These are phyloP conservation scores for Debaryomyces subglobosus DNA, from an alignment of 1,139 yeast species.

Conservation along the genomic window DNA sequence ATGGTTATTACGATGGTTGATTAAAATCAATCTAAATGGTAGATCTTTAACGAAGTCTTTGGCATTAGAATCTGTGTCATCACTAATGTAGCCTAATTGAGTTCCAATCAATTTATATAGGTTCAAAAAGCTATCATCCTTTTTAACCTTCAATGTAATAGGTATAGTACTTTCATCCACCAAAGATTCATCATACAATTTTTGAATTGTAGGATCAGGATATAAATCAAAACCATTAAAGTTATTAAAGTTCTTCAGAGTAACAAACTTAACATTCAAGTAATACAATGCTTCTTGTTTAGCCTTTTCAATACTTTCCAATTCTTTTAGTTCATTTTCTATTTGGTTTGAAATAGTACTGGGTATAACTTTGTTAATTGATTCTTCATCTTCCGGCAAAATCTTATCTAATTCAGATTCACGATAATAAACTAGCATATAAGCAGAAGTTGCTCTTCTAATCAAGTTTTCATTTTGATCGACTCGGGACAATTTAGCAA, in stretches of 20 bases:
- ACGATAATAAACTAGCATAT: slow-evolving; percentile 92
- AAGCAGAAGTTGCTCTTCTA: slow-evolving; percentile 89
- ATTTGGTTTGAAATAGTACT: slow-evolving; percentile 68
- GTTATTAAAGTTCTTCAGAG: slow-evolving; percentile 52
- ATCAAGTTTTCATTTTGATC: slow-evolving; percentile 67
- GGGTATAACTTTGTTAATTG: slow-evolving; percentile 56
- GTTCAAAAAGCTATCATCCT: slow-evolving; percentile 55
- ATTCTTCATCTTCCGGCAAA: slow-evolving; percentile 56
- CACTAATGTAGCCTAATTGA: slow-evolving; percentile 34
- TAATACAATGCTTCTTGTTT: slow-evolving; percentile 81
- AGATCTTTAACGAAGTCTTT: slow-evolving; percentile 25
- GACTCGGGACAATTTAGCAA: slow-evolving; percentile 53
- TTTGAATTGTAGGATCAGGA: slow-evolving; percentile 53
- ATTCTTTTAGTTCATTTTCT: slow-evolving; percentile 60
- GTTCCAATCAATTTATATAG: slow-evolving; percentile 55
- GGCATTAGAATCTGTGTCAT: slow-evolving; percentile 14
- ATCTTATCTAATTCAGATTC: slow-evolving; percentile 60
- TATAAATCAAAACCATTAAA: slow-evolving; percentile 80
- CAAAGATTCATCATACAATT: slow-evolving; percentile 51
- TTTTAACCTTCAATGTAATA: slow-evolving; percentile 53
- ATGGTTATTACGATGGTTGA: slow-evolving; percentile 72
- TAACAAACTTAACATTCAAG: slow-evolving; percentile 59
- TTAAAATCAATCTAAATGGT: slow-evolving; percentile 62
- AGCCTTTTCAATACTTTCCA: slow-evolving; percentile 59
- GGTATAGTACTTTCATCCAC: slow-evolving; percentile 56